Evolutionary conservation across 768 basidiomycete genomes (phyloP), one percentile per base, ranked within the genome.

Genomic region (Boletus huronensis): DNA sequence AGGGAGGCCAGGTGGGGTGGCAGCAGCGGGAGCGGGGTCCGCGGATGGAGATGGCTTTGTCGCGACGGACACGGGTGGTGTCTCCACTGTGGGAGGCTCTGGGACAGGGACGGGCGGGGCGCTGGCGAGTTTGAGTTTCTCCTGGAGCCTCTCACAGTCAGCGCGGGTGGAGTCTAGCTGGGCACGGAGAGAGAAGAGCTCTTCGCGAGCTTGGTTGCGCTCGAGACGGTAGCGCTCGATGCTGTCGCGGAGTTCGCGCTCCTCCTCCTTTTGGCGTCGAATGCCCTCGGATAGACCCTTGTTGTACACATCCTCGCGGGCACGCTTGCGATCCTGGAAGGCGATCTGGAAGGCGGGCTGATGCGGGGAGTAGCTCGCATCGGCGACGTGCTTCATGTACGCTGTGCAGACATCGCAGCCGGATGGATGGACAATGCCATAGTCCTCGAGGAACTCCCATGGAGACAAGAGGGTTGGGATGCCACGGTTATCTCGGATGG

Each of bases 351-450:
- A 73, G 8, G 74, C 73, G 25, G 72, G 64, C 48, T 72, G 70
- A 44, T 70, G 65, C 25, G 65, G 68, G 41, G 69, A 73, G 57
- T 73, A 70, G 57, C 66, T 74, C 23, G 74, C 73, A 49, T 73
- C 74, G 13, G 71, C 69, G 55, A 75, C 62, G 54, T 77, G 75
- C 49, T 71, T 68, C 68, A 73, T 75, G 59, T 76, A 77, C 11
- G 67, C 63, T 6, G 69, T 57, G 55, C 75, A 77, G 14, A 67
- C 62, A 19, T 65, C 67, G 61, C 75, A 77, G 55, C 71, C 76
- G 1, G 71, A 67, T 6, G 70, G 67, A 46, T 77, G 75, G 3
- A 77, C 70, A 35, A 77, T 66, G 25, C 75, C 75, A 52, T 71
- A 74, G 58, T 68, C 67, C 16, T 73, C 67, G 55, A 75, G 66